Conservation (phyloP, 2,329 filamentous ascomycete species). For the Cladosporium sp. region DNA sequence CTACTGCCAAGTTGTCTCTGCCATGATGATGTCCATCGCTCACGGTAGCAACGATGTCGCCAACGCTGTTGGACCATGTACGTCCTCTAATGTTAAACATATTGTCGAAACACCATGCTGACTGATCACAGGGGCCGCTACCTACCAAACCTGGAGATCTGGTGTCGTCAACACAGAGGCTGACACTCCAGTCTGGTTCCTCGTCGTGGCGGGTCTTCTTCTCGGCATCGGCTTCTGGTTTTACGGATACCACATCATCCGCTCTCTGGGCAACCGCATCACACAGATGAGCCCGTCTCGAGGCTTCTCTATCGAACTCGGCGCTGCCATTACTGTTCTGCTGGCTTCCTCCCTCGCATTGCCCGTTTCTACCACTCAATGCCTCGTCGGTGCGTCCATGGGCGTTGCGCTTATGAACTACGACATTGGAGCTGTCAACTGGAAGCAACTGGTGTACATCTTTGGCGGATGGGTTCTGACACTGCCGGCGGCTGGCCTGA, state of each 20-base stretch:
- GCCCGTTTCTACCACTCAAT: conserved; percentile 61
- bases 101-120: too few species aligned
- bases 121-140: too few species aligned
- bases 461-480: conserved; percentile 59
- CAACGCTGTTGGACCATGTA: conserved; percentile 60
- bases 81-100: too few species aligned
- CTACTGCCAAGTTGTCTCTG: conserved; percentile 63
- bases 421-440: conserved; percentile 55
- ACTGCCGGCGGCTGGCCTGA: conserved; percentile 51
- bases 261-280: conserved; percentile 56
- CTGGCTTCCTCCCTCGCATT: conserved; percentile 58
- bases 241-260: conserved; percentile 61
- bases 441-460: conserved; percentile 58
- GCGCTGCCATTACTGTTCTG: conserved; percentile 57
- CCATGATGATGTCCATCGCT: conserved; percentile 66
- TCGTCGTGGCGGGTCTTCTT: conserved; percentile 50
- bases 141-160: conserved; percentile 55
- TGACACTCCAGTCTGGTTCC: conserved; percentile 57
- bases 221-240: conserved; percentile 57
- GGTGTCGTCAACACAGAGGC: conserved; percentile 43
- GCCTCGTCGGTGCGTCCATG: conserved; percentile 58
- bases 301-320: conserved; percentile 58
- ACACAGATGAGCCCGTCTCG: conserved; percentile 58
- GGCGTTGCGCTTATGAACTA: conserved; percentile 58
- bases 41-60: conserved; percentile 63